These are phyloP conservation scores for Lathyrus aphaca DNA, from an alignment of 306 rosid genomes.

Conservation along the genomic window DNA sequence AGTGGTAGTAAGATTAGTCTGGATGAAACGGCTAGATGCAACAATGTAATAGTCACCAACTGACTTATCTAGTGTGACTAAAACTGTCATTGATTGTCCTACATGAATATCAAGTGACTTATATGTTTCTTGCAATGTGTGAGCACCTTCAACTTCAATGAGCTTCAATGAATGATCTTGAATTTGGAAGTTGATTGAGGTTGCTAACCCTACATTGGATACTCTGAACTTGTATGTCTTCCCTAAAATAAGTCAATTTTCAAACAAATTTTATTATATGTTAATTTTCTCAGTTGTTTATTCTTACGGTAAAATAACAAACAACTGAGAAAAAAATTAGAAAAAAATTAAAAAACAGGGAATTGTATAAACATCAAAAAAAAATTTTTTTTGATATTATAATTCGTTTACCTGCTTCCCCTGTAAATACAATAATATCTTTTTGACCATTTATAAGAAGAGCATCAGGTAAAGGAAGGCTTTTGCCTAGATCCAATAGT, in stretches of 20 bases:
- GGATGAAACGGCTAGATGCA: constrained; percentile 66
- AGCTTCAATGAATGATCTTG: constrained; percentile 65
- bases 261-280: not conserved
- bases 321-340: too few relatives aligned
- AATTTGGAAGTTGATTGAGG: constrained; percentile 71
- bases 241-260: constrained; percentile 48
- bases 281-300: not conserved
- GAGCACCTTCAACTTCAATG: constrained; percentile 89
- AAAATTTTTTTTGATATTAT: not conserved
- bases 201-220: constrained; percentile 70
- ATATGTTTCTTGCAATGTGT: constrained; percentile 68
- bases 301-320: too few relatives aligned
- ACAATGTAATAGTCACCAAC: constrained; percentile 56
- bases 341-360: too few relatives aligned
- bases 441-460: constrained; percentile 74
- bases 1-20: constrained; percentile 46
- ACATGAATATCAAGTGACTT: constrained; percentile 70
- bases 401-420: constrained; percentile 52
- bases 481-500: constrained; percentile 55
- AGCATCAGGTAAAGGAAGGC: constrained; percentile 67
- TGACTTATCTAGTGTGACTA: constrained; percentile 49
- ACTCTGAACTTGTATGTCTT: constrained; percentile 77
- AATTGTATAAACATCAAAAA: too few relatives aligned
- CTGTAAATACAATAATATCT: constrained; percentile 39
- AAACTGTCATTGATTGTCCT: constrained; percentile 71